Conservation (phyloP, 441 rosid genomes). For the Mallotus japonicus region DNA sequence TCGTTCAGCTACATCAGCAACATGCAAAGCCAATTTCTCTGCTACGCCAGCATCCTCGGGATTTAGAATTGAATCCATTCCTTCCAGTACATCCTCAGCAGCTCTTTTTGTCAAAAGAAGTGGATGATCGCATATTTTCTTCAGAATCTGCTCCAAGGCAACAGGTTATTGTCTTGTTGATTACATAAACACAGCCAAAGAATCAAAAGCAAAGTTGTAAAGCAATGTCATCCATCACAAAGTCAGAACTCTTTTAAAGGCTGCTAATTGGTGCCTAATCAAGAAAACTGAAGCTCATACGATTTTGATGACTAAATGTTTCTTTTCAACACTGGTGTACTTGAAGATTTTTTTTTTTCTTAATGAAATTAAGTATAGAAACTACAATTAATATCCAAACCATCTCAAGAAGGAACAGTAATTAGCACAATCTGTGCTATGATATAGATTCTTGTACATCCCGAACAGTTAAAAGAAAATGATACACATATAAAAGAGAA, state of each 20-base stretch:
- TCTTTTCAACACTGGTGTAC: not conserved
- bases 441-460: not conserved
- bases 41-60: slow-evolving; percentile 80
- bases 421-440: not conserved
- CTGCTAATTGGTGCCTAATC: not conserved
- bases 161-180: not conserved
- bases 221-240: not conserved
- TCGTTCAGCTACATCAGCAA: slow-evolving; percentile 76
- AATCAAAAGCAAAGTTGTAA: slow-evolving; percentile 4
- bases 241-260: not conserved
- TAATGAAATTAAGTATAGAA: not conserved
- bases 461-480: not conserved
- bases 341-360: not conserved
- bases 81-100: slow-evolving; percentile 95
- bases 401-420: not conserved
- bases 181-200: slow-evolving; percentile 5
- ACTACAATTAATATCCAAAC: not conserved
- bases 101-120: slow-evolving; percentile 96
- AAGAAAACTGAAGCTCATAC: not conserved
- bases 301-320: not conserved
- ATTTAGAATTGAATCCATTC: slow-evolving; percentile 76
- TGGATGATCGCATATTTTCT: slow-evolving; percentile 98
- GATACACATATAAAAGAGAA: not conserved
- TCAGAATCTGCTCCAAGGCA: slow-evolving; percentile 71
- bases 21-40: slow-evolving; percentile 84